A percentile compares a stretch with the other conserved stretches of the same genome.
Evolutionary conservation across 306 rosid species (phyloP).

Genomic region (Potentilla sterilis): DNA sequence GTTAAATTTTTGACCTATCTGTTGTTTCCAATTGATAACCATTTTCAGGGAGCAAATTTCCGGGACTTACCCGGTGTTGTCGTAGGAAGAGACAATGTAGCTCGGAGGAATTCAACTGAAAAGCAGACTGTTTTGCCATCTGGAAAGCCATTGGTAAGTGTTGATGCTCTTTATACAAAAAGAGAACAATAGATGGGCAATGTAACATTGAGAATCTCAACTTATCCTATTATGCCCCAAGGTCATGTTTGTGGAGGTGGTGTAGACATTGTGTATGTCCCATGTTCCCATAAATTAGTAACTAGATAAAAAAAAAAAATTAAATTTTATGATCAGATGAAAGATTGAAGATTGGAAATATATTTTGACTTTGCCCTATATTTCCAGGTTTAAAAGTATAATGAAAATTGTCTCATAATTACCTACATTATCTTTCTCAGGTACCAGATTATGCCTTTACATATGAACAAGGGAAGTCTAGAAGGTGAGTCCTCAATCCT

Average conservation of each 20-base stretch:
- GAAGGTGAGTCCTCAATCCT: slow-evolving; percentile 48
- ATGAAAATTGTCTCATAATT: neutral
- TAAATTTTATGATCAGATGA: neutral
- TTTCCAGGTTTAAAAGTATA: neutral
- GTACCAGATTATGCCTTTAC: slow-evolving; percentile 74
- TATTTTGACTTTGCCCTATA: neutral
- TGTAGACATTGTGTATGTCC: no score
- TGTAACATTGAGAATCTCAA: no score
- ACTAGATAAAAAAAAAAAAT: no score
- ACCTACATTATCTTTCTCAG: slow-evolving; percentile 26
- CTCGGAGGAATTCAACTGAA: slow-evolving; percentile 47
- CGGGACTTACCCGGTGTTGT: slow-evolving; percentile 87
- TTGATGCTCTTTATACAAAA: neutral
- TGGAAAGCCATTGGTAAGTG: slow-evolving; percentile 77
- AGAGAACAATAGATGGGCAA: no score
- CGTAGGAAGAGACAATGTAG: slow-evolving; percentile 86
- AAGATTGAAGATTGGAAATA: neutral
- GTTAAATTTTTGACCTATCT: slow-evolving; percentile 21
- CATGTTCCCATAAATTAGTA: no score
- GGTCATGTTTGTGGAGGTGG: no score
- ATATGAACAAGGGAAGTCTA: slow-evolving; percentile 74
- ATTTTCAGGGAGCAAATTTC: slow-evolving; percentile 83
- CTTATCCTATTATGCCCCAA: no score
- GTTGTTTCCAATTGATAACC: slow-evolving; percentile 9
- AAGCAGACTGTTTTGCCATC: slow-evolving; percentile 59